phyloP scores from a whole-genome alignment of 129 eudicot species.

The Mikania micrantha region DNA sequence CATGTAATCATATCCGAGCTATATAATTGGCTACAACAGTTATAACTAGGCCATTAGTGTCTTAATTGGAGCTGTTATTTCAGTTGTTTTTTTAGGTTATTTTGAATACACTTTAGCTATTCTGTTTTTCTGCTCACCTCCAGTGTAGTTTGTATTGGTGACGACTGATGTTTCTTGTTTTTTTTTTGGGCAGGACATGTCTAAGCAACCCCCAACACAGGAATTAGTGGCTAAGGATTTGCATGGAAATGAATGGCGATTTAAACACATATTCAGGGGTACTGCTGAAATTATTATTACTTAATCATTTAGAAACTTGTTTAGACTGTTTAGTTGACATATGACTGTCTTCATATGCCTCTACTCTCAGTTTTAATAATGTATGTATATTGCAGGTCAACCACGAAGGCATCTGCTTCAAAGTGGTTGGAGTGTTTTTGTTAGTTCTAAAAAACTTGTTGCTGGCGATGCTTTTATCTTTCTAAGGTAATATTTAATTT shows the following conservation, averaged over 20 bases:
- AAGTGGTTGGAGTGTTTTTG: slow-evolving; percentile 97
- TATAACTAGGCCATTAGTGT: no score
- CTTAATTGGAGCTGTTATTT: no score
- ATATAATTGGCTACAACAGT: no score
- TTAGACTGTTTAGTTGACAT: neutral
- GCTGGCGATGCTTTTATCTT: slow-evolving; percentile 94
- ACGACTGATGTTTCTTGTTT: neutral
- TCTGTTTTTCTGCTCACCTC: neutral
- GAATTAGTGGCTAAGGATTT: slow-evolving; percentile 91
- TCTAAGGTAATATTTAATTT: slow-evolving; percentile 48
- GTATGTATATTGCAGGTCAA: slow-evolving; percentile 51
- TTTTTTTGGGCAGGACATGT: slow-evolving; percentile 69
- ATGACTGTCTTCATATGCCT: neutral
- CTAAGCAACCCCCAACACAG: slow-evolving; percentile 94
- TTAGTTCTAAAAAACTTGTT: slow-evolving; percentile 78
- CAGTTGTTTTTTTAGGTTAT: no score
- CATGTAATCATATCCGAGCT: no score
- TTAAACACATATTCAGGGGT: slow-evolving; percentile 94
- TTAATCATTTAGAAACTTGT: neutral
- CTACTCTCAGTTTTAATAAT: neutral
- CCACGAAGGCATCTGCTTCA: slow-evolving; percentile 92
- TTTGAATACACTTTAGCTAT: neutral
- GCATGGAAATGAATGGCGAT: slow-evolving; percentile 92
- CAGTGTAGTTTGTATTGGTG: neutral
- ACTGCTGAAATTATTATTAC: neutral